A percentile compares a stretch with the other conserved stretches of the same genome.
phyloP scores from a whole-genome alignment of 768 basidiomycete species.

The Suillus weaverae region DNA sequence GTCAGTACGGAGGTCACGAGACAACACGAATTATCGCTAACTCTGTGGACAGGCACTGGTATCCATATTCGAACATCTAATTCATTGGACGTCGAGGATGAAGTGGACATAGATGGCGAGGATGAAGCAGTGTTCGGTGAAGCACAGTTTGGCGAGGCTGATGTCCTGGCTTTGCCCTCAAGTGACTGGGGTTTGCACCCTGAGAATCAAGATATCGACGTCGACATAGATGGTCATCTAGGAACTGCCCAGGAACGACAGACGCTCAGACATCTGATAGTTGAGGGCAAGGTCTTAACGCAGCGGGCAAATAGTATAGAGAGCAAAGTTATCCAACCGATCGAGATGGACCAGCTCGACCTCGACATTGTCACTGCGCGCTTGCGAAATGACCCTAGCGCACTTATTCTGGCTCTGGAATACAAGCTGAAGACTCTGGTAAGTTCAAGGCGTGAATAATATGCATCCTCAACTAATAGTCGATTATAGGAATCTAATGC shows the following conservation, averaged over 20 bases:
- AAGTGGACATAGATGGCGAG: conserved; percentile 79
- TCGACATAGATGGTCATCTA: conserved; percentile 29
- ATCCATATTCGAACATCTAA: conserved; percentile 60
- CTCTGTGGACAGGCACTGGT: conserved; percentile 56
- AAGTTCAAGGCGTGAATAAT: conserved; percentile 22
- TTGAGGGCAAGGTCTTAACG: conserved; percentile 45
- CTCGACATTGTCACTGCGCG: conserved; percentile 50
- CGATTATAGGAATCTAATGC: not conserved
- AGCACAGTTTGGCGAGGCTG: conserved; percentile 75
- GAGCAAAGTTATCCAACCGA: conserved; percentile 42
- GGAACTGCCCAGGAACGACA: conserved; percentile 26
- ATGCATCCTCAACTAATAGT: not conserved
- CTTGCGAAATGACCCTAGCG: conserved; percentile 46
- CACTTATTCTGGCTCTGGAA: conserved; percentile 56
- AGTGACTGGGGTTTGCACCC: conserved; percentile 27
- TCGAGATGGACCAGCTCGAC: conserved; percentile 48
- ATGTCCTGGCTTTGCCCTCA: conserved; percentile 47
- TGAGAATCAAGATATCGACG: conserved; percentile 45
- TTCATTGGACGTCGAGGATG: conserved; percentile 72
- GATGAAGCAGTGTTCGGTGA: conserved; percentile 67
- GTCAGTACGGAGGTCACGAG: conserved; percentile 19
- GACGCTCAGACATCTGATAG: conserved; percentile 53
- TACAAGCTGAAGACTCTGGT: conserved; percentile 61
- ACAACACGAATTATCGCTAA: not conserved
- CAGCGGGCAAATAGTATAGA: conserved; percentile 25